Conservation (phyloP, 148 eudicot species). For the Beta vulgaris region DNA sequence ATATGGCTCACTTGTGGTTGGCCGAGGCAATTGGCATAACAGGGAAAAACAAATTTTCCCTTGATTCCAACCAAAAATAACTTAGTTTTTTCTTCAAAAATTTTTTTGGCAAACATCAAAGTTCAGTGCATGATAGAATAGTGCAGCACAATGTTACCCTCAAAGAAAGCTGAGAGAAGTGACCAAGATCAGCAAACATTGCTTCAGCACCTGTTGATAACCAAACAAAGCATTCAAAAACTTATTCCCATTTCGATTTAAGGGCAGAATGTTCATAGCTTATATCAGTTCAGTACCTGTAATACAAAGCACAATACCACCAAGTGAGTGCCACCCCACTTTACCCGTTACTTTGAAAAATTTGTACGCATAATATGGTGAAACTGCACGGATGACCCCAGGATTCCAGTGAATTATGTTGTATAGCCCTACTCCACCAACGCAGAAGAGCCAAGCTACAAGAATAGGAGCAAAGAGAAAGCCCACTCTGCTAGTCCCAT, state of each 20-base stretch:
- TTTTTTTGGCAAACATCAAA: not conserved
- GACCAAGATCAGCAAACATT: slow-evolving; percentile 60
- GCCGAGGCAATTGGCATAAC: not conserved
- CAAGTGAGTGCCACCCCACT: slow-evolving; percentile 48
- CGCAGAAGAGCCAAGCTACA: slow-evolving; percentile 45
- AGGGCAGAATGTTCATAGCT: not conserved
- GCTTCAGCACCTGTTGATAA: slow-evolving; percentile 50
- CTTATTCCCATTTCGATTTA: not conserved
- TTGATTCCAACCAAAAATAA: slow-evolving; percentile 10
- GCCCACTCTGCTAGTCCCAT: slow-evolving; percentile 43
- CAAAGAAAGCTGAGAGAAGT: slow-evolving; percentile 42
- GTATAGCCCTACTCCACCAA: slow-evolving; percentile 45
- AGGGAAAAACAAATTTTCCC: not conserved
- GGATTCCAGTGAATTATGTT: slow-evolving; percentile 48
- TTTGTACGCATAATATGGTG: slow-evolving; percentile 41
- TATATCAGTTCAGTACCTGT: slow-evolving; percentile 35
- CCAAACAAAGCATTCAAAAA: slow-evolving; percentile 5
- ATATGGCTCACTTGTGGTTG: not conserved
- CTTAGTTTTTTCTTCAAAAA: not conserved
- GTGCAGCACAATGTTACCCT: slow-evolving; percentile 30
- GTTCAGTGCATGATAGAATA: not conserved
- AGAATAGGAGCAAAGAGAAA: slow-evolving; percentile 53
- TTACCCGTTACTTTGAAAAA: slow-evolving; percentile 42
- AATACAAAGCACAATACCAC: slow-evolving; percentile 45
- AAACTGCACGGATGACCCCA: slow-evolving; percentile 37